phyloP scores from a whole-genome alignment of 441 rosid genomes.

The Populus tomentosa region DNA sequence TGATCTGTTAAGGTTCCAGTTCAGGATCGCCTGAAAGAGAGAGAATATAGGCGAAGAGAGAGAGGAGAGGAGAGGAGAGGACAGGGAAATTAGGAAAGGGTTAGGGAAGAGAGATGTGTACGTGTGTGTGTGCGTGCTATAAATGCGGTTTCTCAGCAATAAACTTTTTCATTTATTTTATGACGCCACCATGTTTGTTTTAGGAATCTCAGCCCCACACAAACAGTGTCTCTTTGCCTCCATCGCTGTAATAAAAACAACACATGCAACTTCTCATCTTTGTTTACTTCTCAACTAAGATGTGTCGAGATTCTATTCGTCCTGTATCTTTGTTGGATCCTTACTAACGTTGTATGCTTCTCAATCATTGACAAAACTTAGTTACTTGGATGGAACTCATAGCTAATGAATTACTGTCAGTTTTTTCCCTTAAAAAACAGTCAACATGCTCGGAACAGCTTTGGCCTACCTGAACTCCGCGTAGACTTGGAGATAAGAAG shows the following conservation, averaged over 20 bases:
- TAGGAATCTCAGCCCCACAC: constrained; percentile 1
- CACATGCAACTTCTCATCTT: not conserved
- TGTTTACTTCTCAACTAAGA: not conserved
- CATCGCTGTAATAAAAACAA: not conserved
- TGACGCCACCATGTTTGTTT: not conserved
- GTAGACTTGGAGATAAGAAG: not conserved
- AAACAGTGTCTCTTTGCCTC: not conserved
- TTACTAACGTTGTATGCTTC: not conserved
- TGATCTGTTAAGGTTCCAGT: constrained; percentile 2
- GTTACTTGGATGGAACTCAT: not conserved
- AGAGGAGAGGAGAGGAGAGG: not conserved
- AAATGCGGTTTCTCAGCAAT: constrained; percentile 19
- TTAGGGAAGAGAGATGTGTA: constrained; percentile 10
- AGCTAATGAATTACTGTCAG: not conserved
- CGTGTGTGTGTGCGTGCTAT: constrained; percentile 9
- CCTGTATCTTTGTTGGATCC: not conserved
- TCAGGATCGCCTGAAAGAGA: constrained; percentile 2
- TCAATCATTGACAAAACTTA: not conserved
- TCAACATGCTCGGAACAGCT: not conserved
- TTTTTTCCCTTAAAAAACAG: no score
- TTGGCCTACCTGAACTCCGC: not conserved
- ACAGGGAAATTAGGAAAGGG: constrained; percentile 19
- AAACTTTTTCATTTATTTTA: not conserved
- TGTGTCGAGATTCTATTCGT: constrained; percentile 8
- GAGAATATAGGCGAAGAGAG: not conserved